phyloP scores from a whole-genome alignment of 1,139 yeast species.

The Taphrina communis region DNA sequence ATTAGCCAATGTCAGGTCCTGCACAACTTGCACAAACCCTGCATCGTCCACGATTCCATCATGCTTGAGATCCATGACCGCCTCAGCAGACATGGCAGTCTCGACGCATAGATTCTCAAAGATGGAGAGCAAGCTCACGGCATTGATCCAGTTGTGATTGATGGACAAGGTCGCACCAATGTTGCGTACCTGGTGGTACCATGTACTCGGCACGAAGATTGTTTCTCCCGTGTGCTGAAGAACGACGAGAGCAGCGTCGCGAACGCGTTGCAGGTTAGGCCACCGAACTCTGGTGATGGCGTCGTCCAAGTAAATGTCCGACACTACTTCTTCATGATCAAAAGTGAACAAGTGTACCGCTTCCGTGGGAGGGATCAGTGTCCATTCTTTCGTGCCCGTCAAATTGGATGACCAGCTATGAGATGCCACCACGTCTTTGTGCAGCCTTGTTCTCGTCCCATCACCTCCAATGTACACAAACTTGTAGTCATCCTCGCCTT shows the following conservation, averaged over 20 bases:
- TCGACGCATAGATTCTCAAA: slow-evolving; percentile 22
- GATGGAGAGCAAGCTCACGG: slow-evolving; percentile 32
- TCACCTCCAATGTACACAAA: slow-evolving; percentile 41
- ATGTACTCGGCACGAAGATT: slow-evolving; percentile 43
- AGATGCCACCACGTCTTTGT: slow-evolving; percentile 42
- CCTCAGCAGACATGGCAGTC: slow-evolving; percentile 22
- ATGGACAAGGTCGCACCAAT: slow-evolving; percentile 38
- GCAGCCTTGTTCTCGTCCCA: slow-evolving; percentile 36
- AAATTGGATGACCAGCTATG: slow-evolving; percentile 40
- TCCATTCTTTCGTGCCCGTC: slow-evolving; percentile 42
- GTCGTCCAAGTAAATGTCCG: slow-evolving; percentile 11
- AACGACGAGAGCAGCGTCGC: slow-evolving; percentile 26
- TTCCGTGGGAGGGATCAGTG: slow-evolving; percentile 36
- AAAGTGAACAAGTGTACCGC: slow-evolving; percentile 4
- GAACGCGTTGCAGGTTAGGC: slow-evolving; percentile 20
- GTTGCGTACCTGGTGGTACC: slow-evolving; percentile 42
- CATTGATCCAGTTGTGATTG: slow-evolving; percentile 43
- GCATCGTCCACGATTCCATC: slow-evolving; percentile 32
- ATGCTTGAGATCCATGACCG: slow-evolving; percentile 15
- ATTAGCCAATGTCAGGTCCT: slow-evolving; percentile 33
- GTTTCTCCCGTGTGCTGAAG: slow-evolving; percentile 41
- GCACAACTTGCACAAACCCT: slow-evolving; percentile 20
- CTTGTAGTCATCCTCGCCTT: slow-evolving; percentile 36
- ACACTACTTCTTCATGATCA: slow-evolving; percentile 30
- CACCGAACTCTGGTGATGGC: slow-evolving; percentile 10